phyloP scores from a whole-genome alignment of 768 basidiomycete species.

The Collybia mongolica region DNA sequence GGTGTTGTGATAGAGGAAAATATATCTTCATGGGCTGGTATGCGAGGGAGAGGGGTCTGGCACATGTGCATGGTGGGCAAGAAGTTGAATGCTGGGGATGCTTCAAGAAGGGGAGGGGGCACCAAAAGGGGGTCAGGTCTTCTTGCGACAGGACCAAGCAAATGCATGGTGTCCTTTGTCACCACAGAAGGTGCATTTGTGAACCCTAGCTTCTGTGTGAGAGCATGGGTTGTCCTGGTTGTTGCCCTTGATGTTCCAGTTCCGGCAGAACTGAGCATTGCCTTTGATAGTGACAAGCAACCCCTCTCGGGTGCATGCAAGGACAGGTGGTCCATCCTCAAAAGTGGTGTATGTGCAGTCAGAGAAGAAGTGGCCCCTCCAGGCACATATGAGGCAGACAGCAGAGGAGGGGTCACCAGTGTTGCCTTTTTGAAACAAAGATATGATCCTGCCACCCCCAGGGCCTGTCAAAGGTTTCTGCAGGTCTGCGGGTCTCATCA shows the following conservation, averaged over 20 bases:
- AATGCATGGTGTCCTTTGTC: constrained; percentile 22
- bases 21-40: constrained; percentile 11
- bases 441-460: neutral
- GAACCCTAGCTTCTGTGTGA: constrained; percentile 13
- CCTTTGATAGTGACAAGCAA: constrained; percentile 10
- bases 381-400: constrained; percentile 20
- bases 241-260: constrained; percentile 16
- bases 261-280: constrained; percentile 16
- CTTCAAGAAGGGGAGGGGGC: no score
- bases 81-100: constrained; percentile 4
- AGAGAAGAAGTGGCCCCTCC: constrained; percentile 15
- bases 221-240: neutral
- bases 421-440: constrained; percentile 10
- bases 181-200: constrained; percentile 31
- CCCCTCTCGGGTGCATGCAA: constrained; percentile 5
- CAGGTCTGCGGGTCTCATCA: neutral
- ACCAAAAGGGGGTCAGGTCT: constrained; percentile 3
- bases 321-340: constrained; percentile 7
- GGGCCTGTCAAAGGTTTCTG: neutral
- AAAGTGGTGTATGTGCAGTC: constrained; percentile 5
- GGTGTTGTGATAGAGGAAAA: constrained; percentile 25
- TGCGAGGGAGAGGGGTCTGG: constrained; percentile 5
- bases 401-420: constrained; percentile 5
- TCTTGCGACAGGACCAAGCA: constrained; percentile 20
- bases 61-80: constrained; percentile 10